phyloP scores from a whole-genome alignment of 345 rosid genomes.

The Pugionium cornutum region DNA sequence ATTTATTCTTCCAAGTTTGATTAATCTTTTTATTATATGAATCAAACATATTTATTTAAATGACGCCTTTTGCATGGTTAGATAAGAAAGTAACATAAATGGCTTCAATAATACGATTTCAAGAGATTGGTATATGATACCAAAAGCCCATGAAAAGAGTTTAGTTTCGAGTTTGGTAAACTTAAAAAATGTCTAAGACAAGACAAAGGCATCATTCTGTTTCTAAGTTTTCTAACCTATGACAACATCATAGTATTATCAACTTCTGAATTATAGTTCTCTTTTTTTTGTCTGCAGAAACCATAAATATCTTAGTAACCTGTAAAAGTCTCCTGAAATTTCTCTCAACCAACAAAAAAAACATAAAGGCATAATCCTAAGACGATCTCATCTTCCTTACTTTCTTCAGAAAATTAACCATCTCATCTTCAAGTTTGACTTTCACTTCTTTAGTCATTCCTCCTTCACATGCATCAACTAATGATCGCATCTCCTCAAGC shows the following conservation, averaged over 20 bases:
- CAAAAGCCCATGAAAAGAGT: neutral
- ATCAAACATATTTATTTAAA: too few relatives aligned
- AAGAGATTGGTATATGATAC: neutral
- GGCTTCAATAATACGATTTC: neutral
- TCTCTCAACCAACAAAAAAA: slow-evolving; percentile 38
- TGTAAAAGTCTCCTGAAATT: slow-evolving; percentile 21
- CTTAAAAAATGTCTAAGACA: neutral
- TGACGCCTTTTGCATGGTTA: too few relatives aligned
- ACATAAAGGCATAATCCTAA: slow-evolving; percentile 30
- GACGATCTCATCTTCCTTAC: slow-evolving; percentile 35
- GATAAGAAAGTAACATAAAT: too few relatives aligned
- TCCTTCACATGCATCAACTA: slow-evolving; percentile 42
- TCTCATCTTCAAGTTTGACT: slow-evolving; percentile 44
- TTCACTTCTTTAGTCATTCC: slow-evolving; percentile 40
- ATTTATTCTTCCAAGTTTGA: too few relatives aligned
- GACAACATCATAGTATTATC: slow-evolving; percentile 27
- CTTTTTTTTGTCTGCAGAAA: slow-evolving; percentile 10
- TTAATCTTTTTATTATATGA: too few relatives aligned
- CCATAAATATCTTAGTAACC: slow-evolving; percentile 28
- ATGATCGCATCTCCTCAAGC: slow-evolving; percentile 43
- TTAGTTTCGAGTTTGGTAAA: neutral
- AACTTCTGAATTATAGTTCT: slow-evolving; percentile 9
- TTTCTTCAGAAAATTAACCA: slow-evolving; percentile 46
- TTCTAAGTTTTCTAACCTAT: slow-evolving; percentile 8
- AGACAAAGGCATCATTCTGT: neutral